These are phyloP conservation scores for Huntiella bhutanensis DNA, from an alignment of 2,329 filamentous ascomycete species.

Conservation along the genomic window DNA sequence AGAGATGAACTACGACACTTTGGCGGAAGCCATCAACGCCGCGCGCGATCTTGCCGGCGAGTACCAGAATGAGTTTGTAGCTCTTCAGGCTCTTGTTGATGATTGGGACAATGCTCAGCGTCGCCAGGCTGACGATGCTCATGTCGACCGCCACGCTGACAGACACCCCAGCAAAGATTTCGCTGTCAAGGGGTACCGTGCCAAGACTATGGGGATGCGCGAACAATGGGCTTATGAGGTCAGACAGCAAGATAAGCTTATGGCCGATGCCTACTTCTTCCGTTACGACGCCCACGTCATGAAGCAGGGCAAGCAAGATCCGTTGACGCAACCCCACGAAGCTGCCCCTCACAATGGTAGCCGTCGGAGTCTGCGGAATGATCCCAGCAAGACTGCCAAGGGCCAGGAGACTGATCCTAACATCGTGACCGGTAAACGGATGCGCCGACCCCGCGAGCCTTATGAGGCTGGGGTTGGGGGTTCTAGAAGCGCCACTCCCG, in stretches of 20 bases:
- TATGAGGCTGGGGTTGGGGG: constrained; percentile 25
- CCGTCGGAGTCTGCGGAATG: constrained; percentile 35
- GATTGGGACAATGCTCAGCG: constrained; percentile 38
- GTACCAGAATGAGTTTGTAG: constrained; percentile 36
- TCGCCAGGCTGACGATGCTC: constrained; percentile 25
- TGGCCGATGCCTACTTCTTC: constrained; percentile 41
- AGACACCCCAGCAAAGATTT: constrained; percentile 9
- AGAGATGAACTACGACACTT: constrained; percentile 26
- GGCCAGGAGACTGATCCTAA: constrained; percentile 32
- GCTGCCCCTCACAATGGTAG: constrained; percentile 28
- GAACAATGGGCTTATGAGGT: constrained; percentile 27
- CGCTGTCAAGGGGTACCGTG: constrained; percentile 31
- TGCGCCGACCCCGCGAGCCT: constrained; percentile 31
- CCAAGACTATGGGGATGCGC: constrained; percentile 25
- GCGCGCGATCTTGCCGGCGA: constrained; percentile 27
- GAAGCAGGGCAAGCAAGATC: constrained; percentile 40
- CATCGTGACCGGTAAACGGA: constrained; percentile 32
- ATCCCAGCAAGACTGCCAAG: constrained; percentile 38
- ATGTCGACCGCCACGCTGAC: constrained; percentile 21
- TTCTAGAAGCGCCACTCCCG: constrained; percentile 34
- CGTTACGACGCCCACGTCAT: constrained; percentile 39
- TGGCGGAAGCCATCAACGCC: constrained; percentile 26
- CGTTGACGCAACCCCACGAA: constrained; percentile 25
- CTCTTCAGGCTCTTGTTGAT: constrained; percentile 30
- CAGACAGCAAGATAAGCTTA: constrained; percentile 35